Conservation (phyloP, 2,329 filamentous ascomycete genomes). For the Penicillium sp. region DNA sequence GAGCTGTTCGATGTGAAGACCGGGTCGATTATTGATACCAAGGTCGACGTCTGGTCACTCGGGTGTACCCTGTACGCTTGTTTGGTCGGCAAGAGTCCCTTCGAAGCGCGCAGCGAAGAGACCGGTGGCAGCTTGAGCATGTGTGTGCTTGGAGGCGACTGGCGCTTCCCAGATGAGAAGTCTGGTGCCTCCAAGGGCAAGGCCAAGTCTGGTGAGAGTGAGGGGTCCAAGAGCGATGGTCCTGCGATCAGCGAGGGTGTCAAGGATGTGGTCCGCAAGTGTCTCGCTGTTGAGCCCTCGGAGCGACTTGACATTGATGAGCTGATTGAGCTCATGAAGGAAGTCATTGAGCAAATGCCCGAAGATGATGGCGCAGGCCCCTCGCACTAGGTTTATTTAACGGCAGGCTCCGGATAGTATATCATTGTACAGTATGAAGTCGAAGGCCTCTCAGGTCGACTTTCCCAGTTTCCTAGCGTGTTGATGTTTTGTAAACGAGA, state of each 20-base stretch:
- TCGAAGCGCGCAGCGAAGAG: slow-evolving; percentile 93
- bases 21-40: slow-evolving; percentile 86
- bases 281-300: slow-evolving; percentile 79
- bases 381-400: slow-evolving; percentile 21
- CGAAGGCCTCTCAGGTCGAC: neutral
- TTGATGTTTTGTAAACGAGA: neutral
- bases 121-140: slow-evolving; percentile 91
- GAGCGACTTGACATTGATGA: slow-evolving; percentile 87
- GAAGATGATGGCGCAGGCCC: slow-evolving; percentile 49
- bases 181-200: slow-evolving; percentile 64
- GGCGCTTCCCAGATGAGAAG: slow-evolving; percentile 88
- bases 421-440: slow-evolving; percentile 10
- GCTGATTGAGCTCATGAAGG: slow-evolving; percentile 76
- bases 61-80: slow-evolving; percentile 98
- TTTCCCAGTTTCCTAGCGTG: neutral
- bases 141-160: slow-evolving; percentile 90
- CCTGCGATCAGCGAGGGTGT: slow-evolving; percentile 74
- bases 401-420: slow-evolving; percentile 11
- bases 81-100: slow-evolving; percentile 92
- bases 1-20: slow-evolving; percentile 98
- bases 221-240: slow-evolving; percentile 40
- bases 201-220: slow-evolving; percentile 44
- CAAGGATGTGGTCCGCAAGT: slow-evolving; percentile 83
- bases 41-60: slow-evolving; percentile 96
- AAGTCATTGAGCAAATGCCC: slow-evolving; percentile 67